Evolutionary conservation across 352 stramenopile species (phyloP), one percentile per base, ranked within the genome.

Genomic region (Phytophthora agathidicida): DNA sequence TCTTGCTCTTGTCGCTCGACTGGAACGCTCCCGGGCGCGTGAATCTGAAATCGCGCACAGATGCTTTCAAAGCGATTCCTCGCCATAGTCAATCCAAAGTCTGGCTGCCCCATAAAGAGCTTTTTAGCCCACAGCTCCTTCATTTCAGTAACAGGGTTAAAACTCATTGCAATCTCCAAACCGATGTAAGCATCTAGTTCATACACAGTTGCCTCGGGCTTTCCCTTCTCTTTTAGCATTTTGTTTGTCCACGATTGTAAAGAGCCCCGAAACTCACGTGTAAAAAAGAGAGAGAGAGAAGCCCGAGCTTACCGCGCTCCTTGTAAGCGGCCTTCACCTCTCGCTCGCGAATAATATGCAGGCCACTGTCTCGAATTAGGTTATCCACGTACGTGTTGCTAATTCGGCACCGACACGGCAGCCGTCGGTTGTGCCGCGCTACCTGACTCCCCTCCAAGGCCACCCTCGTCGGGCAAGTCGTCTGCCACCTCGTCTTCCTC

Each of bases 81-180:
- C 0, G 35, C n/a, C 44, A 55, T 55, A 2, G 43, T 55, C 3
- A 17, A 5, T 6, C 2, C 7, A 23, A 55, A 55, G 19, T 55
- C 43, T 0, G 27, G 3, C 6, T 55, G 43, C 1, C 53, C 36
- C 0, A 62, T 5, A 22, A 60, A 60, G 14, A 52, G 35, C 17
- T 55, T 55, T 20, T 49, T 8, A 26, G 43, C 44, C 53, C 36
- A 63, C 2, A 55, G n/a, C n/a, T 55, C 53, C 24, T 55, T 63
- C 3, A 49, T 63, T 14, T 63, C 36, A 10, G 53, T 63, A 5
- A 54, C 11, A 7, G 27, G 42, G 8, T 19, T 37, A 11, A 60
- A 32, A 16, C 24, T 41, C 41, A 52, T 52, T 9, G 41, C 41
- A 31, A 55, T 55, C 19, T 49, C 42, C 11, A 62, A 49, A 8